A percentile compares a stretch with the other conserved stretches of the same genome.
These are phyloP conservation scores for Verruconis gallopava DNA, from an alignment of 2,329 filamentous ascomycete species.

Conservation along the genomic window DNA sequence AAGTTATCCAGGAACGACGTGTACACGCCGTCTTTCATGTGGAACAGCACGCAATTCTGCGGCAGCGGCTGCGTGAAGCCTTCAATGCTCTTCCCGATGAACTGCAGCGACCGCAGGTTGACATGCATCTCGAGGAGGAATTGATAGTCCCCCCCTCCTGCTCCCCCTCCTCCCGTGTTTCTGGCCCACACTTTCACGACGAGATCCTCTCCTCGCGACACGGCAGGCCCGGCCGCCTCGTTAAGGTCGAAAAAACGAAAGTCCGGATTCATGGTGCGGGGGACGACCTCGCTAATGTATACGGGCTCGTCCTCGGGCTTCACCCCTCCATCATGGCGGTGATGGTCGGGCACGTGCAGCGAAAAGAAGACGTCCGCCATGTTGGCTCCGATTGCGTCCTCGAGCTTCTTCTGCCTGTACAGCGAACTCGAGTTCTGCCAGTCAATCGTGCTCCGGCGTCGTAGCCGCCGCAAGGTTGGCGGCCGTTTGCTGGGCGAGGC, in stretches of 20 bases:
- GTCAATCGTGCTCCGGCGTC: conserved; percentile 47
- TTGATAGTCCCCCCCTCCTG: conserved; percentile 41
- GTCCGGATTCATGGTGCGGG: conserved; percentile 78
- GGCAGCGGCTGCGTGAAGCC: conserved; percentile 60
- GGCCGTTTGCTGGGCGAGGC: conserved; percentile 15
- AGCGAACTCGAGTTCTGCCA: conserved; percentile 48
- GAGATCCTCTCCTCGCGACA: conserved; percentile 53
- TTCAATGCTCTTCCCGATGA: conserved; percentile 55
- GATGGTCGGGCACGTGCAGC: conserved; percentile 46
- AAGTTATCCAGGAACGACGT: conserved; percentile 54
- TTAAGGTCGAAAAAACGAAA: conserved; percentile 75
- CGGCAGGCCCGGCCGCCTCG: conserved; percentile 43
- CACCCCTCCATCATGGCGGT: no score
- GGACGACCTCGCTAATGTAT: conserved; percentile 77
- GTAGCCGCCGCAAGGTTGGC: conserved; percentile 28
- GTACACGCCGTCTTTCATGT: conserved; percentile 78
- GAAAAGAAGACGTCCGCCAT: conserved; percentile 87
- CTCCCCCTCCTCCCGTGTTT: conserved; percentile 25
- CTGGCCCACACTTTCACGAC: conserved; percentile 64
- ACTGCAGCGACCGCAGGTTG: conserved; percentile 61
- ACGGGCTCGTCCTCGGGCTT: conserved; percentile 53
- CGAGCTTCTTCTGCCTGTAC: conserved; percentile 59
- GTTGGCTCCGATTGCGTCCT: conserved; percentile 54
- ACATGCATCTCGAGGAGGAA: conserved; percentile 61
- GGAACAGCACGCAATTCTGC: conserved; percentile 70